Percentiles rank a stretch among this genome's conserved stretches.
These are phyloP conservation scores for Epichloe coenophiala DNA, from an alignment of 2,329 filamentous ascomycete species.

Conservation along the genomic window DNA sequence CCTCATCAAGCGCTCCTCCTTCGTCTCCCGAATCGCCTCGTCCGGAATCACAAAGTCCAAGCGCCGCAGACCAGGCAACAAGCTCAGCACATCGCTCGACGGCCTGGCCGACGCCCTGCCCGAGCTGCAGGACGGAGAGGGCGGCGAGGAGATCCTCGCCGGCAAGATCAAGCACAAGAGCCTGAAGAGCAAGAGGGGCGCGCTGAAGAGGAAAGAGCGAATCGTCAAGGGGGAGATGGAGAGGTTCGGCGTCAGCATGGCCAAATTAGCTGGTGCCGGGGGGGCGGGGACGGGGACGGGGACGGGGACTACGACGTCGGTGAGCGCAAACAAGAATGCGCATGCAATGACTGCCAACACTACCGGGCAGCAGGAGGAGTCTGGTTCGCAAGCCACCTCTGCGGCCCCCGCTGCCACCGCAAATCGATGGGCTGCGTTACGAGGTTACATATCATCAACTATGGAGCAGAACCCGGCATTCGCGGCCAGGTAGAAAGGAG, in stretches of 20 bases:
- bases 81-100: slow-evolving; percentile 62
- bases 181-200: slow-evolving; percentile 61
- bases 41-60: slow-evolving; percentile 15
- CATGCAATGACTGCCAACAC: slow-evolving; percentile 5
- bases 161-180: slow-evolving; percentile 62
- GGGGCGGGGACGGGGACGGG: neutral
- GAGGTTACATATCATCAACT: slow-evolving; percentile 71
- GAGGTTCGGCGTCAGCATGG: slow-evolving; percentile 73
- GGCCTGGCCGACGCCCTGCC: slow-evolving; percentile 72
- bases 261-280: slow-evolving; percentile 44
- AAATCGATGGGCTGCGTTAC: slow-evolving; percentile 66
- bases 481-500: slow-evolving; percentile 10
- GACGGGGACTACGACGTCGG: neutral
- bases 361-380: neutral
- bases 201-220: slow-evolving; percentile 70
- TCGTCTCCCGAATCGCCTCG: slow-evolving; percentile 66
- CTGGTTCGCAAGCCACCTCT: neutral
- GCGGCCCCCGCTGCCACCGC: slow-evolving; percentile 26
- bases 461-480: slow-evolving; percentile 85
- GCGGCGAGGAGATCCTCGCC: slow-evolving; percentile 27
- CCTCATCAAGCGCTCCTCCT: slow-evolving; percentile 64
- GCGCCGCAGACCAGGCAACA: slow-evolving; percentile 53
- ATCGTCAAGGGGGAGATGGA: slow-evolving; percentile 70
- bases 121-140: slow-evolving; percentile 35
- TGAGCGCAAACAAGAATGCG: neutral